Conservation (phyloP, 768 basidiomycete species). For the Hemileccinum rubropunctum region DNA sequence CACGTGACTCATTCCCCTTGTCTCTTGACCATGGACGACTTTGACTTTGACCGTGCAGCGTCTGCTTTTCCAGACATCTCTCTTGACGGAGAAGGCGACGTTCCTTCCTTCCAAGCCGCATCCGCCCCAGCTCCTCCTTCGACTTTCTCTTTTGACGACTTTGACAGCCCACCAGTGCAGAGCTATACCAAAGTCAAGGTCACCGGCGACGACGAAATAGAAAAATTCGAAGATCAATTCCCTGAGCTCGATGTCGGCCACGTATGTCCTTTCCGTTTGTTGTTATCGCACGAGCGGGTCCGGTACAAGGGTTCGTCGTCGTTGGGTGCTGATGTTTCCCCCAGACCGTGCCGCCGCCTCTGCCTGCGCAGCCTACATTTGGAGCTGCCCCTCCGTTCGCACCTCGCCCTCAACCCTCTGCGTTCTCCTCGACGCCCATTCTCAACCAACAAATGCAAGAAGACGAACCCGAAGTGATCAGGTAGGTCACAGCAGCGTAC, state of each 20-base stretch:
- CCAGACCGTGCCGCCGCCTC: conserved; percentile 35
- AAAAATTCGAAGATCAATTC: conserved; percentile 83
- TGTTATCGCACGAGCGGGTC: not conserved
- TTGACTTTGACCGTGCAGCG: conserved; percentile 81
- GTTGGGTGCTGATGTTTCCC: conserved; percentile 1
- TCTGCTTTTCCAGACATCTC: conserved; percentile 85
- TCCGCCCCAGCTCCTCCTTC: conserved; percentile 33
- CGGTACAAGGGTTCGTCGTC: conserved; percentile 21
- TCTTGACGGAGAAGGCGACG: conserved; percentile 61
- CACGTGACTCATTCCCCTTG: not conserved
- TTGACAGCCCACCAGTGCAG: conserved; percentile 46
- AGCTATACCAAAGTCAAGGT: conserved; percentile 62
- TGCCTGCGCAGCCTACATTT: conserved; percentile 39
- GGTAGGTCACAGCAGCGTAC: conserved; percentile 39
- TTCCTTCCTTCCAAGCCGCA: conserved; percentile 41
- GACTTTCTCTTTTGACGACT: conserved; percentile 66
- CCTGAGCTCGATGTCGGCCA: conserved; percentile 66
- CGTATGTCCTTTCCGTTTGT: conserved; percentile 28
- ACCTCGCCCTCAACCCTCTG: conserved; percentile 72
- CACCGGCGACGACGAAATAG: conserved; percentile 82
- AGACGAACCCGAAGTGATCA: conserved; percentile 86
- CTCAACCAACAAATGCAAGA: conserved; percentile 64
- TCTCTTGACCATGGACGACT: conserved; percentile 37
- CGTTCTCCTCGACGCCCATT: conserved; percentile 70
- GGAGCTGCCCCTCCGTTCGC: conserved; percentile 59